A percentile compares a stretch with the other conserved stretches of the same genome.
Evolutionary conservation across 768 basidiomycete genomes (phyloP).

Genomic region (Termitomyces sp.): DNA sequence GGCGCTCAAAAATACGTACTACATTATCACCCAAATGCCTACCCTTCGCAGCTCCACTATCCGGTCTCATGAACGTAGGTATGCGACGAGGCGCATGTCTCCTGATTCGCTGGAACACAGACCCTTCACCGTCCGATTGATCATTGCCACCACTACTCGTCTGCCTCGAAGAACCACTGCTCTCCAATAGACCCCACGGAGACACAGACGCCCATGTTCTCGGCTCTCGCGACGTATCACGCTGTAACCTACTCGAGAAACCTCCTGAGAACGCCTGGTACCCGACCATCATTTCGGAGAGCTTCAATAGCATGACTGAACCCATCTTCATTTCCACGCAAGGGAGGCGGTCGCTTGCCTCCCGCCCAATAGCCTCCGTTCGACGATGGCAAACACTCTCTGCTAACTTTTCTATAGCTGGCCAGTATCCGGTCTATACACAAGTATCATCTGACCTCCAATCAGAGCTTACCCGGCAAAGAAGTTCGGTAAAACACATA

Average conservation of each 20-base stretch:
- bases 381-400: conserved; percentile 21
- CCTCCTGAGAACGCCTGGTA: conserved; percentile 28
- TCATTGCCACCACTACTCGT: neutral
- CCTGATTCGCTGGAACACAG: conserved; percentile 2
- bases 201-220: conserved; percentile 4
- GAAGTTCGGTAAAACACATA: conserved; percentile 23
- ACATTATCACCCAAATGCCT: conserved; percentile 44
- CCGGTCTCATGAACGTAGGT: conserved; percentile 11
- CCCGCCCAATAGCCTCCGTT: conserved; percentile 26
- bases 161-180: neutral
- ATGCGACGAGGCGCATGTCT: conserved; percentile 10
- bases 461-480: neutral
- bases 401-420: conserved; percentile 46
- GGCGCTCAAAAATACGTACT: conserved; percentile 33
- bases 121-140: neutral
- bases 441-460: conserved; percentile 48
- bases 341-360: conserved; percentile 7
- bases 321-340: conserved; percentile 21
- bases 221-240: conserved; percentile 16
- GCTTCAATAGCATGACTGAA: conserved; percentile 29
- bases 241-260: conserved; percentile 26
- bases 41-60: conserved; percentile 14
- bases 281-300: conserved; percentile 28
- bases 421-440: conserved; percentile 53
- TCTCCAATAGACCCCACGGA: conserved; percentile 15